phyloP scores from a whole-genome alignment of 2,329 filamentous ascomycete species.

The Microcyclosporella mali region DNA sequence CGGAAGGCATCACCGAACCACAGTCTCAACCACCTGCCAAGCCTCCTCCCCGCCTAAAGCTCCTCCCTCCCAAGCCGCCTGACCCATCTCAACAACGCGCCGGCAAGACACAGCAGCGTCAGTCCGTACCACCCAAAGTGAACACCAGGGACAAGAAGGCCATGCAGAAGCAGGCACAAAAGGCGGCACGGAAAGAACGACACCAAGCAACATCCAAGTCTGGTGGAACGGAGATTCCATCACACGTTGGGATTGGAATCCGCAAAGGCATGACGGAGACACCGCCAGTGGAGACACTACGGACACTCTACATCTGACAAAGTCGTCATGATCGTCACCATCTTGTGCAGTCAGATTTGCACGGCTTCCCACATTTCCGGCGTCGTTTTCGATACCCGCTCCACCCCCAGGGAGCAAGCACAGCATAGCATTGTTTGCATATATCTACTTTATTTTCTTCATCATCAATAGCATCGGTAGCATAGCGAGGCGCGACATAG shows the following conservation, averaged over 20 bases:
- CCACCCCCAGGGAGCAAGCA: conserved; percentile 2
- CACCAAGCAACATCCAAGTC: conserved; percentile 23
- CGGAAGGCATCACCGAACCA: too few relatives aligned
- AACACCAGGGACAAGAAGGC: conserved; percentile 35
- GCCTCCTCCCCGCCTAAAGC: conserved; percentile 30
- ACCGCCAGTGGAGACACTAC: conserved; percentile 32
- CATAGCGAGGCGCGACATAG: conserved; percentile 17
- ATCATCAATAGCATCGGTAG: conserved; percentile 9
- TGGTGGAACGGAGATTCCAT: conserved; percentile 15
- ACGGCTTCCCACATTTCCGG: conserved; percentile 14
- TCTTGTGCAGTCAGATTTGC: conserved; percentile 1
- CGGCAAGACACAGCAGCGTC: conserved; percentile 30
- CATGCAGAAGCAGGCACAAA: conserved; percentile 38
- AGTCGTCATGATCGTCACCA: conserved; percentile 3
- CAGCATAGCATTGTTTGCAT: conserved; percentile 15
- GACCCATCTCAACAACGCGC: conserved; percentile 12
- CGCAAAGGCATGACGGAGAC: conserved; percentile 30
- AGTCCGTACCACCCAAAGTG: conserved; percentile 32
- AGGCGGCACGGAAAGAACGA: conserved; percentile 37
- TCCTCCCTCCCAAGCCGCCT: conserved; percentile 31
- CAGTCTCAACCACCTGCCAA: conserved; percentile 10
- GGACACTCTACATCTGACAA: conserved; percentile 34
- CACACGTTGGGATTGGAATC: conserved; percentile 24
- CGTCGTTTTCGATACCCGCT: neutral
- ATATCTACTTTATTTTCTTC: conserved; percentile 1